These are phyloP conservation scores for Tephrocybe sp. DNA, from an alignment of 768 basidiomycete genomes.

Conservation along the genomic window DNA sequence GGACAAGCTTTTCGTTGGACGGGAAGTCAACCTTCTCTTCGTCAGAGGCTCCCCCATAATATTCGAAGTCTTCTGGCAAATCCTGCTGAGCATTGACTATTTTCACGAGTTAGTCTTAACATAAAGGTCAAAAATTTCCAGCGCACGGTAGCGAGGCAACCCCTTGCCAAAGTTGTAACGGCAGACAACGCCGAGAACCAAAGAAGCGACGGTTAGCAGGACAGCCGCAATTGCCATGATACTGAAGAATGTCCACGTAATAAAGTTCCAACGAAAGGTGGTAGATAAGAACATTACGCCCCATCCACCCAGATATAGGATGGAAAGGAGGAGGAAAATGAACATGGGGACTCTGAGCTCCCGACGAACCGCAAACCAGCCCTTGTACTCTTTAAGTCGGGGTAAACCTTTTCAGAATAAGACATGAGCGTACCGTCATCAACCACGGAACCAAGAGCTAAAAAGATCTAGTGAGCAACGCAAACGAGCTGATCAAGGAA, in stretches of 20 bases:
- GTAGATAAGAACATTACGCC: slow-evolving; percentile 68
- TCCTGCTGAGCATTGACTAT: slow-evolving; percentile 57
- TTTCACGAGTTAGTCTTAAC: slow-evolving; percentile 11
- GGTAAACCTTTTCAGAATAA: neutral
- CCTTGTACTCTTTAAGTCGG: slow-evolving; percentile 33
- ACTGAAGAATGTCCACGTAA: slow-evolving; percentile 72
- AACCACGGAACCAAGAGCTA: slow-evolving; percentile 74
- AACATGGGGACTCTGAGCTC: slow-evolving; percentile 60
- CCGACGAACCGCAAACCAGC: slow-evolving; percentile 73
- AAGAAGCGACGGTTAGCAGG: slow-evolving; percentile 48
- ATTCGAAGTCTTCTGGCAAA: slow-evolving; percentile 31
- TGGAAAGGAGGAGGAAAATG: slow-evolving; percentile 57
- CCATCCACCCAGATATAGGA: slow-evolving; percentile 67
- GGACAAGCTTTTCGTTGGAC: slow-evolving; percentile 45
- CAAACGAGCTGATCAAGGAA: neutral
- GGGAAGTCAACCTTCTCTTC: slow-evolving; percentile 66
- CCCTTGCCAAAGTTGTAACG: slow-evolving; percentile 78
- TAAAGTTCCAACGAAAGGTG: slow-evolving; percentile 76
- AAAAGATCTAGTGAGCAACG: slow-evolving; percentile 8
- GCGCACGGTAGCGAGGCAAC: slow-evolving; percentile 62
- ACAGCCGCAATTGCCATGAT: slow-evolving; percentile 59
- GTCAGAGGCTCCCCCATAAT: slow-evolving; percentile 35
- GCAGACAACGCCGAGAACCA: slow-evolving; percentile 65
- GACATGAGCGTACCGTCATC: slow-evolving; percentile 38
- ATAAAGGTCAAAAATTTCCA: neutral